Evolutionary conservation across 2,329 filamentous ascomycete genomes (phyloP), one percentile per base, ranked within the genome.

Genomic region (Paramyrothecium sp.): DNA sequence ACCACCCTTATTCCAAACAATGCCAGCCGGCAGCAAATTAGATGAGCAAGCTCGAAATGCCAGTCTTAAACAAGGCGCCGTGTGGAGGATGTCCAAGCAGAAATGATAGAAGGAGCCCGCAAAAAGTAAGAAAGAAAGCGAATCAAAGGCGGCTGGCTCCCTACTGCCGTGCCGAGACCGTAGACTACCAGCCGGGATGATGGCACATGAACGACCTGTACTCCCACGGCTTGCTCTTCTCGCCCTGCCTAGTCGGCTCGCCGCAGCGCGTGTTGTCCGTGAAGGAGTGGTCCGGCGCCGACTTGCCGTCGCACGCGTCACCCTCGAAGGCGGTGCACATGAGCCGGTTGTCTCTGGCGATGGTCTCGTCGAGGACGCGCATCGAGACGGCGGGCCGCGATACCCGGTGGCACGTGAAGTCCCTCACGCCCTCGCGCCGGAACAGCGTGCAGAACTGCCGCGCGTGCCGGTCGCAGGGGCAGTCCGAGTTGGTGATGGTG

Each of bases 401-500:
- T 17, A 53, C 20, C 12, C 47, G 51, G 19, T 53, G 20, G 26
- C 56, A 60, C 19, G 19, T 13, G 4, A 30, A 19, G 26, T 56
- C 51, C n/a, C 51, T 17, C 17, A 56, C 38, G n/a, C 23, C 53
- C 49, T 51, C 17, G 5, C 41, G 49, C 17, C 44, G 53, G 49
- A 50, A 51, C 22, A 20, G 21, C 46, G 53, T 51, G 53, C 53
- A 55, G 21, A 53, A 53, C 21, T 55, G 56, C 47, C 48, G 26
- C 3, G 30, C 19, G 41, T 20, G 41, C 21, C 34, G 49, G 51
- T 57, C 55, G n/a, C 58, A 59, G 44, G 58, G 55, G 53, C 53
- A 55, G 49, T 55, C 51, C 41, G 41, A 53, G 53, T 57, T 59
- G 41, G 50, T 55, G 52, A 55, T 20, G 12, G 48, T 44, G 13